phyloP scores from a whole-genome alignment of 306 rosid genomes.

The Oxytropis ochrocephala region DNA sequence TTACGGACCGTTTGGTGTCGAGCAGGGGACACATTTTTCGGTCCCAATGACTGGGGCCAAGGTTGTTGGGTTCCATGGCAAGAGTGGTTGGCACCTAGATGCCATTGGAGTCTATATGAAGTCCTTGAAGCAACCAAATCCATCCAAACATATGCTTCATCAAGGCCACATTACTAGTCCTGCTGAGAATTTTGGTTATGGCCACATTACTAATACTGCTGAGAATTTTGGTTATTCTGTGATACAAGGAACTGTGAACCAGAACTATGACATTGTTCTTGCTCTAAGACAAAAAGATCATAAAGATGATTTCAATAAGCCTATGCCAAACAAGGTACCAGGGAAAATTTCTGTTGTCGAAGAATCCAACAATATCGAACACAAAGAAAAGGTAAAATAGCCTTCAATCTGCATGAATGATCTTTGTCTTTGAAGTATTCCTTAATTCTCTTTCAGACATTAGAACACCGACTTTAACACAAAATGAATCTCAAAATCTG shows the following conservation, averaged over 20 bases:
- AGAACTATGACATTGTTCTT: conserved; percentile 70
- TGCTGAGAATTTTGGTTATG: conserved; percentile 43
- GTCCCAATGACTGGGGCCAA: conserved; percentile 47
- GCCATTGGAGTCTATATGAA: conserved; percentile 73
- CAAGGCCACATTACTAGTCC: conserved; percentile 23
- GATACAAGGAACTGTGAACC: conserved; percentile 60
- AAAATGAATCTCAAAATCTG: background rate
- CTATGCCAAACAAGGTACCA: conserved; percentile 27
- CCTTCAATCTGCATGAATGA: background rate
- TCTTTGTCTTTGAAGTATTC: conserved; percentile 6
- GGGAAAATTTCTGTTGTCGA: conserved; percentile 24
- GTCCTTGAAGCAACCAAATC: conserved; percentile 39
- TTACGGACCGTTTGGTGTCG: conserved; percentile 65
- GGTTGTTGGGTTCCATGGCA: conserved; percentile 89
- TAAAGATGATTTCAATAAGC: conserved; percentile 43
- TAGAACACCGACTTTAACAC: background rate
- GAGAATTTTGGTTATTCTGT: conserved; percentile 60
- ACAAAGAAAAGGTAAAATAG: conserved; percentile 38
- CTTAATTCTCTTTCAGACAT: background rate
- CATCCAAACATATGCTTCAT: conserved; percentile 25
- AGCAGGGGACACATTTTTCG: conserved; percentile 60
- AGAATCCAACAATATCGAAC: conserved; percentile 30
- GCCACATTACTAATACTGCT: conserved; percentile 24
- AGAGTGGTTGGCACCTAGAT: conserved; percentile 66
- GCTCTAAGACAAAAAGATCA: conserved; percentile 75